A percentile compares a stretch with the other conserved stretches of the same genome.
Evolutionary conservation across 441 rosid genomes (phyloP).

Genomic region (Raphanus hybrid): DNA sequence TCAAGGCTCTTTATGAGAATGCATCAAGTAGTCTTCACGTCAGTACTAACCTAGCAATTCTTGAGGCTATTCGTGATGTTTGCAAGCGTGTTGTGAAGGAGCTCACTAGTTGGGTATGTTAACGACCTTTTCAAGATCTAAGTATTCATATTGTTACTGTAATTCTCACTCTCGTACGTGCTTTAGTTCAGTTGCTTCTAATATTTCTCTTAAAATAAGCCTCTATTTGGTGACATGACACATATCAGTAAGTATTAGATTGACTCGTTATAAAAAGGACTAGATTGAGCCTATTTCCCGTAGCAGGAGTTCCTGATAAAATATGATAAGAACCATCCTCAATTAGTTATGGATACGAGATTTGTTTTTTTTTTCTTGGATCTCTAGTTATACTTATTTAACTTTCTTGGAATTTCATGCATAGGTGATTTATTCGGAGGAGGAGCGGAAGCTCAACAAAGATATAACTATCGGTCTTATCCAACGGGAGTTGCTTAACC

Average conservation of each 20-base stretch:
- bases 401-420: conserved; percentile 30
- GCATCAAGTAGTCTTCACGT: conserved; percentile 78
- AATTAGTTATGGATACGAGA: not conserved
- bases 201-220: not conserved
- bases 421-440: conserved; percentile 93
- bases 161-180: not conserved
- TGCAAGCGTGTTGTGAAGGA: conserved; percentile 95
- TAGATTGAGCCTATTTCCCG: conserved; percentile 6
- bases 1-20: conserved; percentile 90
- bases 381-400: conserved; percentile 7
- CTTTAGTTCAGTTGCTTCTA: conserved; percentile 11
- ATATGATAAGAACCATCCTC: not conserved
- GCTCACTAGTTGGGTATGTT: conserved; percentile 97
- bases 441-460: conserved; percentile 93
- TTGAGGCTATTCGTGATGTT: conserved; percentile 94
- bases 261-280: not conserved
- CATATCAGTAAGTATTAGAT: not conserved
- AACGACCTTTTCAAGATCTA: conserved; percentile 11
- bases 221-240: conserved; percentile 27
- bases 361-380: conserved; percentile 1
- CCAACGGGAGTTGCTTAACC: conserved; percentile 82
- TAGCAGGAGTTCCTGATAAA: conserved; percentile 15
- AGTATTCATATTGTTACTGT: not conserved
- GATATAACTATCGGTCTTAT: conserved; percentile 90
- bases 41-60: conserved; percentile 81